Evolutionary conservation across 179 eudicot species (phyloP).

Genomic region (Patellifolia procumbens): DNA sequence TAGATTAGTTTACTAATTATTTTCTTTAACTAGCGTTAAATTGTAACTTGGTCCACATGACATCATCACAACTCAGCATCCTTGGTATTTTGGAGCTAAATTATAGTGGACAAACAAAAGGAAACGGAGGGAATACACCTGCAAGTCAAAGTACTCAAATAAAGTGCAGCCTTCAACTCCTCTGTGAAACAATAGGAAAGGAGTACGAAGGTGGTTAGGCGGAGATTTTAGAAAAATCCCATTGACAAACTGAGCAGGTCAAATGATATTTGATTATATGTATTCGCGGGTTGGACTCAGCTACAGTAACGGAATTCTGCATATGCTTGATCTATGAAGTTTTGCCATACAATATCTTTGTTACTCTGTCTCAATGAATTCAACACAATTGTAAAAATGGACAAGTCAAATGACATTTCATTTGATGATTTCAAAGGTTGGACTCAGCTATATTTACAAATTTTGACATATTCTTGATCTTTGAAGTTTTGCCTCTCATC

Average conservation of each 20-base stretch:
- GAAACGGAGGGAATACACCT: too few species aligned
- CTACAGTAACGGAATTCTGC: not conserved
- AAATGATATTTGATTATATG: not conserved
- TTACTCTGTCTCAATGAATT: too few species aligned
- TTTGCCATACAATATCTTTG: too few species aligned
- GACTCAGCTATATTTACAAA: not conserved
- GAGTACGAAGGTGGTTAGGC: not conserved
- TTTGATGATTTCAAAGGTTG: not conserved
- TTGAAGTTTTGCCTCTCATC: not conserved
- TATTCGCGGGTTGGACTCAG: not conserved
- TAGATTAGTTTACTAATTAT: too few species aligned
- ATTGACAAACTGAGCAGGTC: not conserved
- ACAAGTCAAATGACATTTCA: not conserved
- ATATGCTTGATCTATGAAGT: not conserved
- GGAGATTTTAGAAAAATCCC: not conserved
- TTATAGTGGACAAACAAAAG: too few species aligned
- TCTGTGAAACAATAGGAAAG: not conserved
- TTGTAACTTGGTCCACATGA: too few species aligned
- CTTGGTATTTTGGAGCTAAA: too few species aligned
- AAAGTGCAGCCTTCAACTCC: not conserved
- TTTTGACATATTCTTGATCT: not conserved
- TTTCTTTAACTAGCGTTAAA: too few species aligned
- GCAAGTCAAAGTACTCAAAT: slow-evolving; percentile 4
- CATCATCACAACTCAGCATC: too few species aligned
- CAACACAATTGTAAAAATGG: not conserved